A percentile compares a stretch with the other conserved stretches of the same genome.
These are phyloP conservation scores for Vinca minor DNA, from an alignment of 257 asterid species.

Conservation along the genomic window DNA sequence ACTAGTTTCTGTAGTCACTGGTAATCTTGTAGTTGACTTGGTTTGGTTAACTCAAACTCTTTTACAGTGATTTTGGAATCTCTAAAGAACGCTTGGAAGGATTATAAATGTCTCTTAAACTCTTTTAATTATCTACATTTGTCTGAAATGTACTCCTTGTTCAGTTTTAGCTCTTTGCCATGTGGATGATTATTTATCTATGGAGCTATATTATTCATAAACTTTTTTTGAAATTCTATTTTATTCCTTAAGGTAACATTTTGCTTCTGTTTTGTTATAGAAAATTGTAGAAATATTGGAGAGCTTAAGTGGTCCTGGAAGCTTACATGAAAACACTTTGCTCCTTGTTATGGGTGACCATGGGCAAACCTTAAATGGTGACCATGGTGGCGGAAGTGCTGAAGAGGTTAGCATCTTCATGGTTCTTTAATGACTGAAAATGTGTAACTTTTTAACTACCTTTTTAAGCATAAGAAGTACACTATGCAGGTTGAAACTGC, in stretches of 20 bases:
- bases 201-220: not conserved
- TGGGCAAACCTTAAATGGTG: conserved; percentile 93
- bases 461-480: conserved; percentile 12
- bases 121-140: not conserved
- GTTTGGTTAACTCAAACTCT: not conserved
- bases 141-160: not conserved
- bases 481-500: conserved; percentile 81
- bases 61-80: not conserved
- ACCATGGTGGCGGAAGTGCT: conserved; percentile 94
- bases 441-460: not conserved
- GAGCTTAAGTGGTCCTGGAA: conserved; percentile 78
- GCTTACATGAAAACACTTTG: conserved; percentile 84
- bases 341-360: conserved; percentile 99
- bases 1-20: not conserved
- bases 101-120: not conserved
- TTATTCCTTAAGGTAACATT: conserved; percentile 4
- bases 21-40: not conserved
- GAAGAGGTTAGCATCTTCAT: conserved; percentile 60
- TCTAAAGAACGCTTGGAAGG: not conserved
- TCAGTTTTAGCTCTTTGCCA: not conserved
- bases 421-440: not conserved
- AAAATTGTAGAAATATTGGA: conserved; percentile 61
- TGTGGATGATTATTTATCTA: not conserved
- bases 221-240: not conserved
- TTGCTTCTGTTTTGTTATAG: conserved; percentile 33